Evolutionary conservation across 768 basidiomycete genomes (phyloP), one percentile per base, ranked within the genome.

Genomic region (Leccinum disarticulatum): DNA sequence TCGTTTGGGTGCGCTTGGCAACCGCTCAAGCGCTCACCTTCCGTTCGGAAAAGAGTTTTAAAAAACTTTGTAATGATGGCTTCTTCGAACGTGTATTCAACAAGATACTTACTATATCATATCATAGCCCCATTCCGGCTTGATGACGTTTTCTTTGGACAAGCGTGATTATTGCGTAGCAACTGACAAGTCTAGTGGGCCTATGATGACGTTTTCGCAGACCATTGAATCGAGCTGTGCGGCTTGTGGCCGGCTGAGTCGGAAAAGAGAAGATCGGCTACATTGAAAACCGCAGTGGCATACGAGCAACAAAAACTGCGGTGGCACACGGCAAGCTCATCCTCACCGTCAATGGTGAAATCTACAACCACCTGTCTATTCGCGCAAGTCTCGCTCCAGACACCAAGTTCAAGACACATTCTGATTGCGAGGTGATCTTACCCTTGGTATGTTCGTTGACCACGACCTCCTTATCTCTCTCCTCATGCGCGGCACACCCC

Each of bases 331-430:
- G 87, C 55, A 91, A 89, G 66, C 69, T 87, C 62, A 83, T 88
- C 64, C 88, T 99, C 56, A 85, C 91, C 59, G 97, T 99, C 71
- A 99, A 99, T 75, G 97, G 97, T 54, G 97, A 99, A 77, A 98
- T 99, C 68, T 99, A 99, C 82, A 99, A 98, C 81, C 93, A 98
- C 71, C 76, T 91, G 57, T 81, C 87, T 17, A 85, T 98, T 54
- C 85, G 92, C 59, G 83, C 86, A 54, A 77, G 74, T 27, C 76
- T 94, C 56, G 86, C 83, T 38, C 71, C 84, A 48, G 80, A 77
- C 58, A 83, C 87, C 64, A 87, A 85, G 58, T 96, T 98, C 82
- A 97, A 93, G 81, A 98, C 96, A 0, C 92, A 96, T 70, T 98
- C 95, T 0, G 97, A 99, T 69, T 99, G 97, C 75, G 97, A 99